Conservation (phyloP, 805 yeast genomes). For the Pichia paraexigua region DNA sequence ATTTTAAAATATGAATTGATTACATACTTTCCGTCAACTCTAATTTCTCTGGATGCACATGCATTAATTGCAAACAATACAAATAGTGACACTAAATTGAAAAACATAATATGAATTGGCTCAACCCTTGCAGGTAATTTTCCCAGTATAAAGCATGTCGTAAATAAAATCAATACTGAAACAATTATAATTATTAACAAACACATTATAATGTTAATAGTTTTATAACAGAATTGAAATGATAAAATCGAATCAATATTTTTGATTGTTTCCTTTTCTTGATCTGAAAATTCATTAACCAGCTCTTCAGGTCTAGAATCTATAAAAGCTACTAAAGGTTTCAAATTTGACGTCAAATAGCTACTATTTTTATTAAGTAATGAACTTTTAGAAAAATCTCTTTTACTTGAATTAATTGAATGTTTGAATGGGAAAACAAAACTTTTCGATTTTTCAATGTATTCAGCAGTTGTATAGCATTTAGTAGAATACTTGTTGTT, state of each 20-base stretch:
- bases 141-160: not conserved
- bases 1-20: slow-evolving; percentile 10
- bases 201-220: slow-evolving; percentile 1
- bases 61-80: slow-evolving; percentile 6
- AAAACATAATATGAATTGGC: slow-evolving; percentile 8
- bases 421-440: not conserved
- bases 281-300: not conserved
- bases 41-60: slow-evolving; percentile 13
- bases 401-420: not conserved
- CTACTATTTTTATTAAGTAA: not conserved
- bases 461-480: not conserved
- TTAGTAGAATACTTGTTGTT: not conserved
- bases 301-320: not conserved
- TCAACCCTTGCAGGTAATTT: slow-evolving; percentile 5
- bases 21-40: slow-evolving; percentile 5
- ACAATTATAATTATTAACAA: not conserved
- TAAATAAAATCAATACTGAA: not conserved
- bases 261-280: slow-evolving; percentile 3
- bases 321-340: slow-evolving; percentile 1
- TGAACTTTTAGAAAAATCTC: not conserved
- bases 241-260: slow-evolving; percentile 5
- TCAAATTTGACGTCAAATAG: not conserved
- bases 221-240: slow-evolving; percentile 2
- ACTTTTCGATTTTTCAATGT: not conserved
- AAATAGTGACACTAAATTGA: slow-evolving; percentile 5